Percentiles rank a stretch among this genome's conserved stretches.
These are phyloP conservation scores for Magnaporthiopsis incrustans DNA, from an alignment of 2,329 filamentous ascomycete genomes.

Conservation along the genomic window DNA sequence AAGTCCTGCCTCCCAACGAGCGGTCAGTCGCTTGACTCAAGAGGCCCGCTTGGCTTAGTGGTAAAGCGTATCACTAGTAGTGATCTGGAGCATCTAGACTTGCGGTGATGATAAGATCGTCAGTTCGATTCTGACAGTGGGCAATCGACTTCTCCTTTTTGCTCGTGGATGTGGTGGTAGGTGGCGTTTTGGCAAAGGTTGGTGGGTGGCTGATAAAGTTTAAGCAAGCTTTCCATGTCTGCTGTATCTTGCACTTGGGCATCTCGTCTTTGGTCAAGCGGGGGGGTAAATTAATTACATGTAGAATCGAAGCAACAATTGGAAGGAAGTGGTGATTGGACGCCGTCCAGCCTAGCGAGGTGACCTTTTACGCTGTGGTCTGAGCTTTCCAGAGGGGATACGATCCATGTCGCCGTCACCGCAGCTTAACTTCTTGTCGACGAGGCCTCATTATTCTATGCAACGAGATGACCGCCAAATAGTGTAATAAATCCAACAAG, in stretches of 20 bases:
- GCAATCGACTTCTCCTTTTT: neutral
- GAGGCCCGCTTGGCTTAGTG: neutral
- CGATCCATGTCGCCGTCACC: neutral
- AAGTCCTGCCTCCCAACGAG: neutral
- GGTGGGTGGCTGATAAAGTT: too few relatives aligned
- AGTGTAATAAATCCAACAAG: too few relatives aligned
- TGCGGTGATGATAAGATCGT: neutral
- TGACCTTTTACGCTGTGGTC: too few relatives aligned
- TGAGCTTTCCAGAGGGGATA: too few relatives aligned
- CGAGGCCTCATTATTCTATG: too few relatives aligned
- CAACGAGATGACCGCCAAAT: too few relatives aligned
- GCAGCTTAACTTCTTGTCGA: neutral
- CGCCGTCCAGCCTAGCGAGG: too few relatives aligned
- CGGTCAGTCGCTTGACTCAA: neutral
- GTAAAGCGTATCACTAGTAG: neutral
- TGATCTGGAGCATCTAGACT: neutral
- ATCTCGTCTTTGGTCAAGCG: too few relatives aligned
- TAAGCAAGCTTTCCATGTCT: too few relatives aligned
- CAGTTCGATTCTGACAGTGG: neutral
- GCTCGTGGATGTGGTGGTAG: neutral
- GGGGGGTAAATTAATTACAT: neutral
- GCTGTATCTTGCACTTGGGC: too few relatives aligned
- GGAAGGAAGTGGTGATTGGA: neutral
- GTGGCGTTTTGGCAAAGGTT: neutral
- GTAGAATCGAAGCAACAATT: neutral